Evolutionary conservation across 331 rosid species (phyloP), one percentile per base, ranked within the genome.

Genomic region (Quercus lobata): DNA sequence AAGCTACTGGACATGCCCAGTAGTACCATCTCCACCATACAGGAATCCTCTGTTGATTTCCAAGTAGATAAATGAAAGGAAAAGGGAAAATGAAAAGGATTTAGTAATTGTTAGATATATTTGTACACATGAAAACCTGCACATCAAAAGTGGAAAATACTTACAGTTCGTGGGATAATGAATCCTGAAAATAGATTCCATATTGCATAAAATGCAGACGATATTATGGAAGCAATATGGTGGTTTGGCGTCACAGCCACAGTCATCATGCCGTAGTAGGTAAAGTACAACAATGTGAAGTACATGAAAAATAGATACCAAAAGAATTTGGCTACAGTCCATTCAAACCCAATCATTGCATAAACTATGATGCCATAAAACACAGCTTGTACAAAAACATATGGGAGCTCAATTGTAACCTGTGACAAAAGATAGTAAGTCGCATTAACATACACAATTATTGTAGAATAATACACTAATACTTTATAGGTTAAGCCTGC

Each of bases 221-320:
- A 83, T 29, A 80, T 71, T 57, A 89, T 79, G 12, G 87, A 46
- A 63, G 92, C 86, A 41, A 89, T 69, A 34, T 84, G 84, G 71
- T 78, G 72, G 58, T 86, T 78, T 57, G 92, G 92, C 0, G 89
- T 84, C 55, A 81, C 15, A 37, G 83, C 87, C 60, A 89, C 87
- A 30, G 86, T 19, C 92, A 89, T 86, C 92, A 89, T 89, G 41
- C 92, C 92, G 32, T 80, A 89, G 83, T 75, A 89, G 29, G 90
- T 89, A 87, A 78, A 94, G 84, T 90, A 90, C 60, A 87, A 37
- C 56, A 94, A 78, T 57, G 95, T 82, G 85, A 89, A 91, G 88
- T 62, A 91, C 90, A 88, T 91, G 90, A 89, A 87, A 61, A 94
- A 91, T 2, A 90, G n/a, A 80, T 92, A 91, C 97, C 97, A 92